Conservation (phyloP, 768 basidiomycete genomes). For the Psilocybe tampanensis region DNA sequence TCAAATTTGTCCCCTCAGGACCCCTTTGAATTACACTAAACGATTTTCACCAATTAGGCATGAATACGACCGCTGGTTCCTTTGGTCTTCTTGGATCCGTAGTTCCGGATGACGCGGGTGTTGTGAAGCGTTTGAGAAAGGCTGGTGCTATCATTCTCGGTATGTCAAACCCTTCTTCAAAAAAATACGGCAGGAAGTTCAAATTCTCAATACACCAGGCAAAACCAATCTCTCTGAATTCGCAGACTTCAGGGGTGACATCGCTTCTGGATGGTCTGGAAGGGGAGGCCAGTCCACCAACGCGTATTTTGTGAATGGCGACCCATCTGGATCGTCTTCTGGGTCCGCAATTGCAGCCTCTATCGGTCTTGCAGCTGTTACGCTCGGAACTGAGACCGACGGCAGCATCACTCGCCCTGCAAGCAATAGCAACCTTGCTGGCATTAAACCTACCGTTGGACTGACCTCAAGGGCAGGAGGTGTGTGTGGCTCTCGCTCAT, state of each 20-base stretch:
- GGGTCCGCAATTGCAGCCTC: slow-evolving; percentile 57
- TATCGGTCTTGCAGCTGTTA: slow-evolving; percentile 51
- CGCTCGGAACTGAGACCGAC: slow-evolving; percentile 53
- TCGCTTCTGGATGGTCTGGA: slow-evolving; percentile 60
- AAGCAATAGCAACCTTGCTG: slow-evolving; percentile 54
- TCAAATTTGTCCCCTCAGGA: slow-evolving; percentile 8
- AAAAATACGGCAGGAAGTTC: not conserved
- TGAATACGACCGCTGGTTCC: slow-evolving; percentile 51
- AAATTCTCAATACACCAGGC: slow-evolving; percentile 30
- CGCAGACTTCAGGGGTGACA: slow-evolving; percentile 46
- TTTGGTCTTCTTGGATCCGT: slow-evolving; percentile 43
- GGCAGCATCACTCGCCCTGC: slow-evolving; percentile 59
- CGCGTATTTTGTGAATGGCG: slow-evolving; percentile 51
- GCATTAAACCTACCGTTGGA: slow-evolving; percentile 64
- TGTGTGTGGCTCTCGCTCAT: slow-evolving; percentile 20
- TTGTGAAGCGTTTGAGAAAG: slow-evolving; percentile 43
- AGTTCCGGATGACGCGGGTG: slow-evolving; percentile 47
- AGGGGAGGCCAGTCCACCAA: slow-evolving; percentile 53
- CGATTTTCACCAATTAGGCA: slow-evolving; percentile 32
- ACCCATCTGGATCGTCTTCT: slow-evolving; percentile 61
- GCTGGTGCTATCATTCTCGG: slow-evolving; percentile 50
- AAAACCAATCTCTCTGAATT: slow-evolving; percentile 61
- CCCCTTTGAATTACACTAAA: not conserved
- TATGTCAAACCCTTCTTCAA: slow-evolving; percentile 9
- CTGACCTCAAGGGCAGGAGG: slow-evolving; percentile 63